phyloP scores from a whole-genome alignment of 495 filamentous ascomycete genomes.

The Pyrenopolyporus hunteri region DNA sequence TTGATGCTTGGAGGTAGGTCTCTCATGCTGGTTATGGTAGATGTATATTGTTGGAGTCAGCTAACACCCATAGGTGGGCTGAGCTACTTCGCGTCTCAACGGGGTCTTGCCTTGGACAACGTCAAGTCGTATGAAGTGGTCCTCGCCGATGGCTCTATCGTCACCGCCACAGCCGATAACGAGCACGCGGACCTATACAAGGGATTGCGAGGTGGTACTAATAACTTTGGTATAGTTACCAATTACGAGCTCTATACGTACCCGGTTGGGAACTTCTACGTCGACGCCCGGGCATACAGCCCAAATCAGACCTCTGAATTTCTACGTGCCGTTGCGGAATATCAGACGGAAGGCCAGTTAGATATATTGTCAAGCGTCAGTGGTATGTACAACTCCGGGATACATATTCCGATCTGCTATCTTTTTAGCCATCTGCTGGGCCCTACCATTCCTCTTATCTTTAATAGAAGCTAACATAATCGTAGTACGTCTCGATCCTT shows the following conservation, averaged over 20 bases:
- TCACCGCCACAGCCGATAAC: conserved; percentile 50
- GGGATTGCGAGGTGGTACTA: conserved; percentile 52
- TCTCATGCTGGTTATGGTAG: not conserved
- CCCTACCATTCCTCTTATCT: too few relatives aligned
- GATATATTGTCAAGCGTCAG: conserved; percentile 17
- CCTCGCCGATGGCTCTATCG: conserved; percentile 59
- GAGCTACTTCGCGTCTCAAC: conserved; percentile 56
- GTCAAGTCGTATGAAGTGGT: conserved; percentile 62
- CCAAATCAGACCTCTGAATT: conserved; percentile 28
- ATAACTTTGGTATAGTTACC: conserved; percentile 58
- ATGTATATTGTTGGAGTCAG: conserved; percentile 8
- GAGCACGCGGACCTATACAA: conserved; percentile 47
- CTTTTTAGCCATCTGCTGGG: too few relatives aligned
- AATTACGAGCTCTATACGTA: conserved; percentile 55
- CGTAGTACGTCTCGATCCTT: conserved; percentile 17
- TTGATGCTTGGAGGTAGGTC: conserved; percentile 43
- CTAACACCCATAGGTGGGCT: conserved; percentile 43
- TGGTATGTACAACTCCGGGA: conserved; percentile 15
- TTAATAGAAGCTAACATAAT: conserved; percentile 13
- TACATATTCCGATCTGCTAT: not conserved
- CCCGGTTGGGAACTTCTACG: conserved; percentile 30
- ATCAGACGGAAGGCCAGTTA: conserved; percentile 29
- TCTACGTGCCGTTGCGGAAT: conserved; percentile 27
- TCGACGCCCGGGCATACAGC: conserved; percentile 29
- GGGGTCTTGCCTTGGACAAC: conserved; percentile 60